Evolutionary conservation across 768 basidiomycete genomes (phyloP), one percentile per base, ranked within the genome.

Genomic region (Hypsizygus marmoreus): DNA sequence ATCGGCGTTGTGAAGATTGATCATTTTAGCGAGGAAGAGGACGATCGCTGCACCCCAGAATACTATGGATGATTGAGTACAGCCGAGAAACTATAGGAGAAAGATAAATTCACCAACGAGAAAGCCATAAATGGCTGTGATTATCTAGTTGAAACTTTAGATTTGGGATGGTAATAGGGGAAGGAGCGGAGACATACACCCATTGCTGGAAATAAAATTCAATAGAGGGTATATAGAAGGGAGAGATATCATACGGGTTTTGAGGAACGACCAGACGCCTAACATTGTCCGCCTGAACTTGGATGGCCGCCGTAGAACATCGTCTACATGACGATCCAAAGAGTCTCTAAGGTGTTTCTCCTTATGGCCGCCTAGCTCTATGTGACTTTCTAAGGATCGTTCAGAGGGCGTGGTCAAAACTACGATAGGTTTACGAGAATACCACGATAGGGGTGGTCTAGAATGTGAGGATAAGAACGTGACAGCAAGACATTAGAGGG

Each of bases 21-120:
- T 91, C 34, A 81, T 73, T 59, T 78, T 81, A 17, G 65, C 68
- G 4, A 89, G 66, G 64, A 91, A 84, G 40, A 91, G 64, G 11
- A 91, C 86, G 50, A 94, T 83, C 3, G 84, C 91, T 16, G 88
- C 80, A 12, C 91, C 91, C 91, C 90, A 94, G 57, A 94, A 92
- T 0, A 85, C 91, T 80, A 4, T 14, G 6, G 28, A 36, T 22
- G 26, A 54, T 23, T 38, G 36, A 45, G 32, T n/a, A 26, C 17
- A 19, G 24, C 20, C 36, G 28, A 33, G 36, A 19, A 26, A 20
- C 36, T 30, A 4, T 8, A 14, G 16, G 8, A 29, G 23, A 16
- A 9, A 11, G n/a, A 8, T 31, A 19, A 34, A 50, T 78, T 45
- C 54, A 82, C 84, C 84, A 29, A 86, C 81, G 31, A 82, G 62